A percentile compares a stretch with the other conserved stretches of the same genome.
Conservation (phyloP, 495 filamentous ascomycete genomes). For the Bombardia bombarda region DNA sequence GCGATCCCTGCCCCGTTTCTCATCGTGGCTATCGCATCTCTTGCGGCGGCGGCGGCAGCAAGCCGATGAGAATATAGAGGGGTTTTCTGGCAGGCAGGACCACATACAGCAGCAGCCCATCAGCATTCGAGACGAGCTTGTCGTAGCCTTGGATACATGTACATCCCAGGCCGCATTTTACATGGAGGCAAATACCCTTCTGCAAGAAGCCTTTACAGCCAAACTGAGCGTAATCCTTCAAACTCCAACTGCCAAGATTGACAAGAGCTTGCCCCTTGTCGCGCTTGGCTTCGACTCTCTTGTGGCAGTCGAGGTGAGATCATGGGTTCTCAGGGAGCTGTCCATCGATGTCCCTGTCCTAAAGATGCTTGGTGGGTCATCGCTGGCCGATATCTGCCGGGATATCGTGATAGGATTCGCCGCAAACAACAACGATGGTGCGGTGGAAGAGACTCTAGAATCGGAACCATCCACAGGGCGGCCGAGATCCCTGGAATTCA, state of each 20-base stretch:
- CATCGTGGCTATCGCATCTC: not conserved
- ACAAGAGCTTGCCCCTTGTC: not conserved
- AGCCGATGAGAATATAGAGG: not conserved
- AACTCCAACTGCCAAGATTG: not conserved
- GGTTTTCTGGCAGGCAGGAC: not conserved
- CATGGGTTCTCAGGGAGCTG: constrained; percentile 26
- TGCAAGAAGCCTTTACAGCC: not conserved
- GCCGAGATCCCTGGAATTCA: not conserved
- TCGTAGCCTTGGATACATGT: not conserved
- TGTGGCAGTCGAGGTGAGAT: constrained; percentile 22
- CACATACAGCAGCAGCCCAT: not conserved
- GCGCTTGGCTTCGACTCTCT: constrained; percentile 28
- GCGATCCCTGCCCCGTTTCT: not conserved
- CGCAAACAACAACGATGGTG: not conserved
- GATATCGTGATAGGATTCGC: constrained; percentile 3
- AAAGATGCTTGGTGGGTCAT: constrained; percentile 9
- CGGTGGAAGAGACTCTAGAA: not conserved
- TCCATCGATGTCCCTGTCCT: constrained; percentile 14
- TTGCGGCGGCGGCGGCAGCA: not conserved
- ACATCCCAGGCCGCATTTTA: not conserved
- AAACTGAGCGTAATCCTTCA: constrained; percentile 1
- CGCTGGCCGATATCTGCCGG: not conserved
- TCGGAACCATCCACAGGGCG: not conserved
- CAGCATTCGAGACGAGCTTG: not conserved
- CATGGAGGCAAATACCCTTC: not conserved